Evolutionary conservation across 2,329 filamentous ascomycete species (phyloP).

Genomic region (Ophiocordyceps sinensis): DNA sequence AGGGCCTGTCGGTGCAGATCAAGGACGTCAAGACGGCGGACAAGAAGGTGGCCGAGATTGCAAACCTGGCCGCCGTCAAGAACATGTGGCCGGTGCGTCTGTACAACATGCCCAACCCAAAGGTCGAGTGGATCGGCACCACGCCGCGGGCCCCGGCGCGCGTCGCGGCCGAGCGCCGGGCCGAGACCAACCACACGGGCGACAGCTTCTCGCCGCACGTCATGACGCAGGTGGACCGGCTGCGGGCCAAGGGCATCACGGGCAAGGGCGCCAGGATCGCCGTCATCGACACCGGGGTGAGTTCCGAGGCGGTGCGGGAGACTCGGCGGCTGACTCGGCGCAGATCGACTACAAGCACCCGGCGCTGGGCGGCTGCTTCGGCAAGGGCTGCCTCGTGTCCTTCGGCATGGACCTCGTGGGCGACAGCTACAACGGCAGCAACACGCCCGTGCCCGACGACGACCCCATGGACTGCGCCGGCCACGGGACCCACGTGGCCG

Average conservation of each 20-base stretch:
- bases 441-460: constrained; percentile 26
- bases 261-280: constrained; percentile 39
- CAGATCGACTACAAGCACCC: constrained; percentile 48
- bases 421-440: constrained; percentile 30
- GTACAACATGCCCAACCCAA: constrained; percentile 29
- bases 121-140: constrained; percentile 28
- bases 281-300: constrained; percentile 39
- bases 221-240: constrained; percentile 42
- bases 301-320: constrained; percentile 8
- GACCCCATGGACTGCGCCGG: constrained; percentile 43
- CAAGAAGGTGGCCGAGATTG: constrained; percentile 25
- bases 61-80: constrained; percentile 29
- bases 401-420: constrained; percentile 45
- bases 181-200: constrained; percentile 5
- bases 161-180: constrained; percentile 4
- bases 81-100: constrained; percentile 31
- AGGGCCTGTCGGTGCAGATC: constrained; percentile 38
- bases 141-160: constrained; percentile 6
- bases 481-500: constrained; percentile 48
- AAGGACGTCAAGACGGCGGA: constrained; percentile 29
- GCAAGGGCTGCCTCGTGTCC: constrained; percentile 40
- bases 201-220: constrained; percentile 35
- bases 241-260: constrained; percentile 30
- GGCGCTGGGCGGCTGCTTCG: constrained; percentile 50
- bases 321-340: not conserved